Base-by-base conservation (phyloP, 768 basidiomycete species). In the Suillus subluteus region DNA sequence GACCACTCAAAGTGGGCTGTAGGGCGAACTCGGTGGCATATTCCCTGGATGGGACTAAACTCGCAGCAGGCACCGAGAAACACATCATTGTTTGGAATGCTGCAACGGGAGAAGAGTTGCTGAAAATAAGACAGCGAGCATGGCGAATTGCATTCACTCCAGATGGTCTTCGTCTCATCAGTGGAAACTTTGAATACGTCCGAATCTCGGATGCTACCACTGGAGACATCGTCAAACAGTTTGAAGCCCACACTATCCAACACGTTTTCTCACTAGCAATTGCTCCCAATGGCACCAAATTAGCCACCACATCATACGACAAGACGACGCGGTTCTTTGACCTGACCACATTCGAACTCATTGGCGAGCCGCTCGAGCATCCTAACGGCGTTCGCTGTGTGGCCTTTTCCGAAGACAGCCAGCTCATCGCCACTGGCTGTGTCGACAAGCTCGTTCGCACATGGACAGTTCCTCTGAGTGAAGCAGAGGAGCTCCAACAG, bases 21-120 rank as follows among this genome's bases (percentile, higher is more conserved):
- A n/a, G n/a, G n/a, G n/a, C n/a, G n/a, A 54, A 2, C 7, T 54
- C 52, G 16, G 52, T 54, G 52, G 3, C 15, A 2, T 54, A 54
- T 26, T 54, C 52, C 26, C 26, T 7, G 15, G 16, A 30, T 30
- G 52, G 52, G 26, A 54, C 2, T 2, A 54, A 54, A 54, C 37
- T 70, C 6, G 62, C 62, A 37, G 66, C 66, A 23, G 65, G 62
- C 2, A 6, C 6, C 1, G 35, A n/a, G n/a, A n/a, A 67, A 38
- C n/a, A 44, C 21, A 67, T 62, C 59, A 43, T 40, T 11, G 4
- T 62, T 18, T 62, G 59, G 59, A 38, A 62, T 23, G 2, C 40
- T 16, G 1, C 2, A 41, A 41, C 4, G 0, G 59, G 40, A 26
- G 3, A 62, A 32, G 59, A 62, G 21, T 6, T 62, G 13, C 26